Conservation (phyloP, 2,329 filamentous ascomycete genomes). For the Arthroderma sp. region DNA sequence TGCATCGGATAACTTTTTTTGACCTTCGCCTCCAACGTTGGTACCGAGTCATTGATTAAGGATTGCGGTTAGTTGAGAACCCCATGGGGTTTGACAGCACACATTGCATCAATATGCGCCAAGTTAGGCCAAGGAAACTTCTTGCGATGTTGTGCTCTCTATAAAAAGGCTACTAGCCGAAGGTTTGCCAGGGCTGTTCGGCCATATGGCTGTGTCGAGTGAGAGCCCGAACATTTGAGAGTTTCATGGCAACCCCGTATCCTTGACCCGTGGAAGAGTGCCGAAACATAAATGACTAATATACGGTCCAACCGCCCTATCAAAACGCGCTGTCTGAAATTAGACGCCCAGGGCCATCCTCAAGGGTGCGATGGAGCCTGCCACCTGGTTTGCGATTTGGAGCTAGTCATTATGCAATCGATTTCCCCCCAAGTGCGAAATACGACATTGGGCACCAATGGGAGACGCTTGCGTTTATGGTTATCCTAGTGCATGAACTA, state of each 20-base stretch:
- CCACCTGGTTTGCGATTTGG: not conserved
- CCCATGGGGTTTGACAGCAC: conserved; percentile 1
- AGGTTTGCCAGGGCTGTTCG: not conserved
- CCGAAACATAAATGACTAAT: conserved; percentile 1
- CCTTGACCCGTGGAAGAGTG: not conserved
- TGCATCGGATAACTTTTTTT: not conserved
- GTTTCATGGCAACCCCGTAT: not conserved
- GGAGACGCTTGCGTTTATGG: not conserved
- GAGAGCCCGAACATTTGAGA: not conserved
- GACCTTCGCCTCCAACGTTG: too few species aligned
- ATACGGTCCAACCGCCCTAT: not conserved
- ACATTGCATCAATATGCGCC: not conserved
- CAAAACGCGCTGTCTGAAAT: not conserved
- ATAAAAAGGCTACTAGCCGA: not conserved
- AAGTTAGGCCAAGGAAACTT: not conserved
- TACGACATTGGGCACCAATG: not conserved
- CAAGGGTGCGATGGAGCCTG: not conserved
- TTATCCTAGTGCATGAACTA: conserved; percentile 3
- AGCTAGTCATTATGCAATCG: not conserved
- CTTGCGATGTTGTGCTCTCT: not conserved
- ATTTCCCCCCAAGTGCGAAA: not conserved
- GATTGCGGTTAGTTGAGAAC: not conserved
- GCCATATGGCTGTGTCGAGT: not conserved
- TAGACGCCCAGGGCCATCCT: not conserved
- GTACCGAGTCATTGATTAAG: not conserved